Evolutionary conservation across 1,284 basidiomycete genomes (phyloP), one percentile per base, ranked within the genome.

Genomic region (Ganoderma resinaceum): DNA sequence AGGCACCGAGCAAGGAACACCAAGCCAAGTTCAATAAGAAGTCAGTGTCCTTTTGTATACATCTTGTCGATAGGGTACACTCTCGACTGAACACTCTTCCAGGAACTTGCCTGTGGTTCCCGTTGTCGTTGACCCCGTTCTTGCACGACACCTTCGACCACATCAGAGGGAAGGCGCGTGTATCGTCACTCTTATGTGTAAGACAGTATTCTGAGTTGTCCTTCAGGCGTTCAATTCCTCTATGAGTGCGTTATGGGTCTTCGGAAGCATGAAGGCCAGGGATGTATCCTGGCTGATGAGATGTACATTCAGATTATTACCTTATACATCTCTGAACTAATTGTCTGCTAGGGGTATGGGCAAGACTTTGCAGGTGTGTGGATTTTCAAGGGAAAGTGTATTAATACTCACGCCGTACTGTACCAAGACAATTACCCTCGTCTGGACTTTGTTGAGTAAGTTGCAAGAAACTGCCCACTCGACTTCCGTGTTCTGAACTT

Each of bases 201-300:
- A 8, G 11, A 18, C 20, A 18, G 6, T 43, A n/a, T 18, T 49
- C 43, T 63, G 14, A 38, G 2, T n/a, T 18, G 2, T n/a, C 5
- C 26, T 1, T 40, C 11, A 92, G 92, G 93, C 53, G 86, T 94
- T 46, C 87, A 91, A 78, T 99, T 99, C 79, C 85, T 99, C 84
- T 99, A 99, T 78, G 95, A 97, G 78, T 95, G 93, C 73, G 94
- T 97, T 26, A 98, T 98, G 95, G 97, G 97, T 9, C 85, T 99
- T 79, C 87, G 94, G 38, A 93, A 91, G 74, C 92, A 95, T 69
- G 94, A 96, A 78, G 92, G 92, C 8, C 87, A 95, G 73, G 98
- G 98, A 1, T 97, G 95, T 75, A 99, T 99, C 71, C 86, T 99
- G 35, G 98, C 97, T 1, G 98, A 99, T 80, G 97, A 99, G 76